Evolutionary conservation across 2,329 filamentous ascomycete species (phyloP), one percentile per base, ranked within the genome.

Genomic region (Phialophora chinensis): DNA sequence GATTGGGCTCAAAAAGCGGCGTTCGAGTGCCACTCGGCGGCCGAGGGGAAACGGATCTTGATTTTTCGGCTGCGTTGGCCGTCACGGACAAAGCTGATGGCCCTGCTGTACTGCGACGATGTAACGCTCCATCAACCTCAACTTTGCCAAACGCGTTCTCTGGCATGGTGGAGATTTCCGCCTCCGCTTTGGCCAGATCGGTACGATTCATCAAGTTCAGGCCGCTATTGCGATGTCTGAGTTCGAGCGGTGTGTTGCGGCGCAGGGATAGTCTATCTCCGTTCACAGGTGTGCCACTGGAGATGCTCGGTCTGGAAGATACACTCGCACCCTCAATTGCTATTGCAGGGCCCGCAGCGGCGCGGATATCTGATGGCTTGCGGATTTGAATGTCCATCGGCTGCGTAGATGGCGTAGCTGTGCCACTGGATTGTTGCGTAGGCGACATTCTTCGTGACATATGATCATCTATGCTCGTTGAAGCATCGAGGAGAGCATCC

Each of bases 401-500:
- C 23, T 60, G 62, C 6, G 63, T 66, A 29, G 68, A 52, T 29
- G 66, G 67, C 35, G 66, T 68, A n/a, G 62, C 62, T 10, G 58
- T 61, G n/a, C 67, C 65, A 25, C 65, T 67, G 47, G 44, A 52
- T 35, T 53, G 67, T 29, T 62, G 59, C 47, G 66, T 62, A 7
- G 64, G 63, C 38, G 66, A 67, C 25, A 56, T 38, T 44, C 56
- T 52, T 42, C 65, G 50, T 29, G 38, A 27, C 35, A 54, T 33
- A 54, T 58, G 62, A 70, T 90, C 88, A 73, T 94, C 90, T 69
- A 95, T 92, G 0, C 91, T 93, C 80, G 92, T 93, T 0, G 93
- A 96, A 6, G 95, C 95, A 77, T 98, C 95, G 33, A 96, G 83
- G 17, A 98, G 82, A 5, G 95, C 95, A 78, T 98, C 94, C 3